Base-by-base conservation (phyloP, 164 flowering plant genomes). In the Euptelea pleiosperma region DNA sequence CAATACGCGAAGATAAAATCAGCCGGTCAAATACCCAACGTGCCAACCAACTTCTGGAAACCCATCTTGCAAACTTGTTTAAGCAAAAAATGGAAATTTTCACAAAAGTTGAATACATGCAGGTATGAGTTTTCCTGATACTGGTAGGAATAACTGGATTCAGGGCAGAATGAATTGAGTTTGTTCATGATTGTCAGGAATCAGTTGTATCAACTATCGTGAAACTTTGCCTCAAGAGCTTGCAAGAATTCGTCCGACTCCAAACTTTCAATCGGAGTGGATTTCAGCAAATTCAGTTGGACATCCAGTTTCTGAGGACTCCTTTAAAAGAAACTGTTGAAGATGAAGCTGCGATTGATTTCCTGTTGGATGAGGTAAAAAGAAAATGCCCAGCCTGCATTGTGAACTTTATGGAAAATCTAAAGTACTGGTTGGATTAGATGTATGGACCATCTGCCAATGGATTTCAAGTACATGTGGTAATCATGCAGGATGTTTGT, bases 271-370 rank as follows among this genome's bases (percentile, higher is more conserved):
- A 89, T 58, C 75, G 99, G 52, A 89, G 97, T 65, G 99, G 99
- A 56, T 94, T 91, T 62, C 99, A 94, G 70, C 99, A 94, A 76
- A 85, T 94, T 67, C 99, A 94, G 73, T 64, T 94, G 77, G 99
- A 94, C 70, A 79, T 79, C 60, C 97, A 94, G 74, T 94, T 81
- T 77, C 73, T 94, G 43, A 80, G 87, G 72, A 55, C 64, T 49
- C 77, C 93, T 54, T 46, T 89, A 25, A 91, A 83, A 70, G 96
- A 87, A 57, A 68, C 56, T 36, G 81, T 68, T 46, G 96, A 91
- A 64, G 98, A 94, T 75, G 96, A 85, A 73, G 96, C 89, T 41
- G 87, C 84, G 41, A 70, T 87, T 45, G 99, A 87, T 74, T 87
- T 94, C 69, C 66, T 94, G 70, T 80, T 94, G 28, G 99, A 94